These are phyloP conservation scores for Brasenia schreberi DNA, from an alignment of 164 flowering plant species.

Conservation along the genomic window DNA sequence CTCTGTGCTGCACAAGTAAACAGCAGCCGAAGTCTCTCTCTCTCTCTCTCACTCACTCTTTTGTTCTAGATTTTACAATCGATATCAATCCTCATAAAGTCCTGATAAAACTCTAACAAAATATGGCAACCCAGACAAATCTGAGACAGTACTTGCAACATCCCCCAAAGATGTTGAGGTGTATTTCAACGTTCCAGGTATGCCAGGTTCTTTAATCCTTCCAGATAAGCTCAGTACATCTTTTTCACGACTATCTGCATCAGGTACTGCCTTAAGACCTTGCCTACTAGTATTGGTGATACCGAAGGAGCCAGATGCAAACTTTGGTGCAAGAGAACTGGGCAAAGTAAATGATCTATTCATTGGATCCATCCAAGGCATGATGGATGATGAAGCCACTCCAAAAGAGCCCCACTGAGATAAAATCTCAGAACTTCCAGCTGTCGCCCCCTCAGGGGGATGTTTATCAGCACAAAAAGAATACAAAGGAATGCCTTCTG, in stretches of 20 bases:
- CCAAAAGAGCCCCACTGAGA: conserved; percentile 41
- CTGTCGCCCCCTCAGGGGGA: conserved; percentile 26
- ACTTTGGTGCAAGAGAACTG: conserved; percentile 69
- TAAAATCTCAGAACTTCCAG: conserved; percentile 45
- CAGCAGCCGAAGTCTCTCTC: no score
- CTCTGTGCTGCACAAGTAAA: no score
- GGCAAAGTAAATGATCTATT: conserved; percentile 64
- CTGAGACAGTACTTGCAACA: conserved; percentile 35
- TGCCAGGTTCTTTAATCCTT: conserved; percentile 52
- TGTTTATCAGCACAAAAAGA: conserved; percentile 71
- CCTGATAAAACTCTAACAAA: conserved; percentile 39
- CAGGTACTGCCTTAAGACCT: conserved; percentile 74
- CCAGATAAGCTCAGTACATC: conserved; percentile 36
- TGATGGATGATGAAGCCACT: conserved; percentile 40
- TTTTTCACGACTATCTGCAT: conserved; percentile 59
- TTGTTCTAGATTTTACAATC: no score
- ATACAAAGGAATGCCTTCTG: conserved; percentile 90
- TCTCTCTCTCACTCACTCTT: no score
- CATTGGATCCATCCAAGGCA: conserved; percentile 67
- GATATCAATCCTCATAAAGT: no score
- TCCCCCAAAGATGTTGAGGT: conserved; percentile 24
- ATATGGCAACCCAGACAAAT: conserved; percentile 35
- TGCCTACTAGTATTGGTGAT: conserved; percentile 48
- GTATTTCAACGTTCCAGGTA: conserved; percentile 39
- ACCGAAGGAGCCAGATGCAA: conserved; percentile 70